Percentiles rank a stretch among this genome's conserved stretches.
Evolutionary conservation across 805 yeast species (phyloP).

Genomic region (Nakazawaea holstii): DNA sequence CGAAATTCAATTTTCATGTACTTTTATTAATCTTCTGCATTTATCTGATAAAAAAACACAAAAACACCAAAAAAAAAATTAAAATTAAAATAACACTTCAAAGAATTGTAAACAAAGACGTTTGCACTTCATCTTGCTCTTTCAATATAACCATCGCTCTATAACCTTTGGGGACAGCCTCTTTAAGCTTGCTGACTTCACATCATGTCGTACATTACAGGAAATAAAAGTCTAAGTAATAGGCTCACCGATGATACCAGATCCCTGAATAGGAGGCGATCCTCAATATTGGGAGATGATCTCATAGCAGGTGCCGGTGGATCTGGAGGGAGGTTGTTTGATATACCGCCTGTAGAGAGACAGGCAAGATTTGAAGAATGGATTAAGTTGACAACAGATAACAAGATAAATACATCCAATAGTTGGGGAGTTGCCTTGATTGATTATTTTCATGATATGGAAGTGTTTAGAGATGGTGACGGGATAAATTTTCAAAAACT

Average conservation of each 20-base stretch:
- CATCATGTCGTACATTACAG: constrained; percentile 7
- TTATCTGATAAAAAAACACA: no score
- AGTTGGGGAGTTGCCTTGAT: constrained; percentile 47
- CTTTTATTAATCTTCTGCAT: no score
- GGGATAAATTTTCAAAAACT: constrained; percentile 40
- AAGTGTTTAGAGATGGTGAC: constrained; percentile 37
- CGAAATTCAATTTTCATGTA: no score
- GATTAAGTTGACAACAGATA: constrained; percentile 42
- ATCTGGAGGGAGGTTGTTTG: background rate
- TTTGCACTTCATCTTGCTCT: no score
- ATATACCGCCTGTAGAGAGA: constrained; percentile 7
- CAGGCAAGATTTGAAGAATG: constrained; percentile 36
- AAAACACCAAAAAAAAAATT: no score
- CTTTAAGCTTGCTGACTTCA: no score
- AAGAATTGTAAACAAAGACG: no score
- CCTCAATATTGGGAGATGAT: constrained; percentile 1
- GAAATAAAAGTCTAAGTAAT: constrained; percentile 1
- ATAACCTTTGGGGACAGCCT: no score
- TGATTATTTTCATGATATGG: constrained; percentile 48
- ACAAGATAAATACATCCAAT: constrained; percentile 43
- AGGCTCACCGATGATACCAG: constrained; percentile 3
- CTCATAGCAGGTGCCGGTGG: background rate
- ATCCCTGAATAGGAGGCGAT: constrained; percentile 1
- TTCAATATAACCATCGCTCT: no score
- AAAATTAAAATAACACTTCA: no score